phyloP scores from a whole-genome alignment of 2,329 filamentous ascomycete species.

The Fusarium sp. region DNA sequence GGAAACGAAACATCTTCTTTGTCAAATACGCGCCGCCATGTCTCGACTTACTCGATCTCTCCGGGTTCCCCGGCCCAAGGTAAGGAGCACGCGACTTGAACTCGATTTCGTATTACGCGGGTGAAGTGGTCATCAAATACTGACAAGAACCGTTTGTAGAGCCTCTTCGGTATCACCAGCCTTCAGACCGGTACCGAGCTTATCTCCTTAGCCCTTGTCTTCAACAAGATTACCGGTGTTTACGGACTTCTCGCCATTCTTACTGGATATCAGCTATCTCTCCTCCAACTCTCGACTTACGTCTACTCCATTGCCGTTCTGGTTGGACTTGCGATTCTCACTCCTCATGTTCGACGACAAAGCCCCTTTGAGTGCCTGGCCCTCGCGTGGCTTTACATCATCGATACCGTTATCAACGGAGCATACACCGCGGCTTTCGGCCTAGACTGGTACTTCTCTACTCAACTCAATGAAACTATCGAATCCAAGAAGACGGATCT shows the following conservation, averaged over 20 bases:
- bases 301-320: constrained; percentile 84
- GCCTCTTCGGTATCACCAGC: constrained; percentile 86
- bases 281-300: constrained; percentile 90
- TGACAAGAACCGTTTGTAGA: constrained; percentile 60
- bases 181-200: constrained; percentile 88
- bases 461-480: constrained; percentile 59
- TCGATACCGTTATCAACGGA: constrained; percentile 85
- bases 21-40: constrained; percentile 42
- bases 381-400: constrained; percentile 84
- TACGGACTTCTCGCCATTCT: constrained; percentile 91
- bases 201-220: constrained; percentile 82
- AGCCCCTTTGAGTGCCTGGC: constrained; percentile 82
- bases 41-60: constrained; percentile 53
- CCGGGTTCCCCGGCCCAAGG: constrained; percentile 55
- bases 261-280: constrained; percentile 85
- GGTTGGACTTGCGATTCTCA: constrained; percentile 73
- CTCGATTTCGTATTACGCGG: constrained; percentile 5
- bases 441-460: constrained; percentile 83
- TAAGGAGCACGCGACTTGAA: constrained; percentile 43
- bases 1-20: constrained; percentile 8
- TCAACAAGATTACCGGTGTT: constrained; percentile 92
- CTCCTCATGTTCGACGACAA: constrained; percentile 82
- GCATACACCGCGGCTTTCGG: constrained; percentile 86
- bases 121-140: constrained; percentile 11
- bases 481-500: constrained; percentile 40